Base-by-base conservation (phyloP, 2,329 filamentous ascomycete species). In the Sclerotinia nivalis region DNA sequence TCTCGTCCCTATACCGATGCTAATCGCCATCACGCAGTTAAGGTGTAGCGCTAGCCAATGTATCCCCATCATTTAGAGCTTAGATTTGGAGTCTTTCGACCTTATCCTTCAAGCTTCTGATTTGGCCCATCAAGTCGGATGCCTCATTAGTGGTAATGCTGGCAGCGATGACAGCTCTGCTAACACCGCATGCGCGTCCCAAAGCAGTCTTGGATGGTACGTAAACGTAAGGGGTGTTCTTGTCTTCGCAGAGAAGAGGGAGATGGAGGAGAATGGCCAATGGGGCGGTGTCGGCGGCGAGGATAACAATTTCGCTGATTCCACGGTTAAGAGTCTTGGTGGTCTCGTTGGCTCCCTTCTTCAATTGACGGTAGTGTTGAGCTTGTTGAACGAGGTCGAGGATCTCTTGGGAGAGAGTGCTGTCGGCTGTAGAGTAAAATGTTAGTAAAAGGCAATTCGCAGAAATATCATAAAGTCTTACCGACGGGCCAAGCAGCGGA, bases 11-110 rank as follows among this genome's bases (percentile, higher is more conserved):
- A 52, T 20, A 20, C 22, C 47, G 28, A 40, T 34, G 49, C 58
- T 20, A 10, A 40, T 28, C 49, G 58, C 67, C 67, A 64, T 40
- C 67, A 69, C 67, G 34, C 67, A 69, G 37, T 55, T 55, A 69
- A 69, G 67, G 49, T 69, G 58, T 69, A 69, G 67, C 67, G 43
- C 37, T 28, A 28, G 67, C 50, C 22, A 64, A 52, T 69, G 58
- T 37, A 37, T 58, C 31, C 13, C 20, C 22, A 55, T 65, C 22
- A 34, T 25, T 28, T 25, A 45, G 37, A 20, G 22, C 60, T 88
- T 90, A 97, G 84, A 97, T 97, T 85, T 95, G 93, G 76, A 97
- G 87, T 77, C 94, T 88, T 87, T 98, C 95, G 69, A 98, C 92
- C 89, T 97, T 96, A 83, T 96, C 92, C 86, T 95, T 96, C 79